These are phyloP conservation scores for Limtongia smithiae DNA, from an alignment of 805 yeast genomes.

Conservation along the genomic window DNA sequence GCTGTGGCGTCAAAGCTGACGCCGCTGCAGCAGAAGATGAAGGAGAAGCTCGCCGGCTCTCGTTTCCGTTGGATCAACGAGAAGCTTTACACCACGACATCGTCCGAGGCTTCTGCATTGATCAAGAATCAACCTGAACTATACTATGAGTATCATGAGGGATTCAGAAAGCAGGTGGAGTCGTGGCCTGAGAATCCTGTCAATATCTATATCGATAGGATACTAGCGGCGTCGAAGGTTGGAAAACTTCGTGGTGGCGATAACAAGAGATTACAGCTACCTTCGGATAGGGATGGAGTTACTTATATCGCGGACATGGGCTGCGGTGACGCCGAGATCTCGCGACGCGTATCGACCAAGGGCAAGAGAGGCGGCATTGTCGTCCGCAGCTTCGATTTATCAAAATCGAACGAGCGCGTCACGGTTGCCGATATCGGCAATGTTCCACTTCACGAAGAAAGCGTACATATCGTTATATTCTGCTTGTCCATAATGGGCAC, in stretches of 20 bases:
- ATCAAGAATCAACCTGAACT: conserved; percentile 78
- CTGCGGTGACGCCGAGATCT: conserved; percentile 93
- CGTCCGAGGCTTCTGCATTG: conserved; percentile 69
- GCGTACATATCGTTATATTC: conserved; percentile 85
- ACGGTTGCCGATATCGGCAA: conserved; percentile 95
- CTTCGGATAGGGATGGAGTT: conserved; percentile 51
- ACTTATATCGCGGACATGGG: conserved; percentile 97
- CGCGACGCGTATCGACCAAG: conserved; percentile 56
- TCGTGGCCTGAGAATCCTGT: conserved; percentile 99
- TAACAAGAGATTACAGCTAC: conserved; percentile 39
- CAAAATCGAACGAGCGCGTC: conserved; percentile 80
- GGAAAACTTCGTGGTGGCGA: conserved; percentile 1
- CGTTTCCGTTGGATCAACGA: conserved; percentile 98
- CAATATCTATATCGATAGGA: conserved; percentile 74
- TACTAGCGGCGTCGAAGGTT: conserved; percentile 39
- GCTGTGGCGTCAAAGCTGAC: conserved; percentile 50
- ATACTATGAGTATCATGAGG: conserved; percentile 92
- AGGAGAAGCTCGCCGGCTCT: conserved; percentile 90
- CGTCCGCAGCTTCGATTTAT: conserved; percentile 88
- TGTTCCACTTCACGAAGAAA: conserved; percentile 76
- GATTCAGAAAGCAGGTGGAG: conserved; percentile 91
- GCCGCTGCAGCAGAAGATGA: conserved; percentile 91
- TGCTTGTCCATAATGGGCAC: conserved; percentile 98
- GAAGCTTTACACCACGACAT: conserved; percentile 83
- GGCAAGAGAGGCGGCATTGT: conserved; percentile 42